Conservation (phyloP, 192 early-diverging fungal genomes). For the Rhizophagus sp. region DNA sequence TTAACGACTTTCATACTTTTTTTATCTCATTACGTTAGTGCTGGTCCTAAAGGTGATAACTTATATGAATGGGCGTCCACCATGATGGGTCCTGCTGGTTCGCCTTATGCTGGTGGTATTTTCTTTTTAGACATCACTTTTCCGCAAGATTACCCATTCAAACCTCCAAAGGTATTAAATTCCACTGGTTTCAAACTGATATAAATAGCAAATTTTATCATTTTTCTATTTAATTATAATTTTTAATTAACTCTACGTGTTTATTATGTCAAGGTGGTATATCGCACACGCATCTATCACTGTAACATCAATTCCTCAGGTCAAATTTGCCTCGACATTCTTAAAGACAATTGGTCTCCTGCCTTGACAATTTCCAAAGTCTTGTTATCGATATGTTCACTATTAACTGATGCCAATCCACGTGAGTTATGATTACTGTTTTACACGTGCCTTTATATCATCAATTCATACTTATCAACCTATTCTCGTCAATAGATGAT, state of each 20-base stretch:
- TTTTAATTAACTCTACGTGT: not conserved
- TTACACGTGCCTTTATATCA: not conserved
- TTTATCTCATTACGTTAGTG: slow-evolving; percentile 48
- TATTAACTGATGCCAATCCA: slow-evolving; percentile 95
- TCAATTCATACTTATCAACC: not conserved
- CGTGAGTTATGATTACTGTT: slow-evolving; percentile 49
- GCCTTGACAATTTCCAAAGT: slow-evolving; percentile 96
- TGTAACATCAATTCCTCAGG: slow-evolving; percentile 95
- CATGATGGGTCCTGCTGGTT: slow-evolving; percentile 85
- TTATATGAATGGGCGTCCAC: slow-evolving; percentile 97
- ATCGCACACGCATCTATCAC: slow-evolving; percentile 94
- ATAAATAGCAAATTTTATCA: not conserved
- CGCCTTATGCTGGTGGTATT: slow-evolving; percentile 88
- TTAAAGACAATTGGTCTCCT: slow-evolving; percentile 98
- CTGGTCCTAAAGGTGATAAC: slow-evolving; percentile 95
- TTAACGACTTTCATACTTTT: not conserved
- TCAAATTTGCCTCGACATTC: slow-evolving; percentile 89
- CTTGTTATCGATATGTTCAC: slow-evolving; percentile 88
- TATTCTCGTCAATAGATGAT: slow-evolving; percentile 61
- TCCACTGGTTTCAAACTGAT: not conserved
- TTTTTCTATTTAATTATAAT: not conserved
- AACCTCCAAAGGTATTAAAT: slow-evolving; percentile 79
- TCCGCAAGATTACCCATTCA: slow-evolving; percentile 94
- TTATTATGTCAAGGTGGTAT: slow-evolving; percentile 61
- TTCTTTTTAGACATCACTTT: slow-evolving; percentile 95